Evolutionary conservation across 169 alveolate species (phyloP).

Genomic region (Ichthyophthirius multifiliis): DNA sequence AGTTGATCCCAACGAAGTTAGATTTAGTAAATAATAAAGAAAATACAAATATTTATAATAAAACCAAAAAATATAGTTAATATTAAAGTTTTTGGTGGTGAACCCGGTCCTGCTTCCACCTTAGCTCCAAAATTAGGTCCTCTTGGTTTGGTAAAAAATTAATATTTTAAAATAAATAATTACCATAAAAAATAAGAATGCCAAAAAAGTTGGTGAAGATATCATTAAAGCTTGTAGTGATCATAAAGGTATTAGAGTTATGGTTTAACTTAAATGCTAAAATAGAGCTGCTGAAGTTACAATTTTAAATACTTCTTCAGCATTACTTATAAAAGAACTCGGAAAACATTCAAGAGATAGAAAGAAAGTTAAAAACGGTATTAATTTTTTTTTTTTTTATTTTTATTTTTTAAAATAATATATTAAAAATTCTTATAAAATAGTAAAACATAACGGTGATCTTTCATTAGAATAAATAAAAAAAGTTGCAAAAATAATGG

Average conservation of each 20-base stretch:
- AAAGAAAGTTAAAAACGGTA: constrained; percentile 41
- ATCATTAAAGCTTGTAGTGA: constrained; percentile 31
- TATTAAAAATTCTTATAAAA: no score
- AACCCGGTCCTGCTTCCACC: constrained; percentile 52
- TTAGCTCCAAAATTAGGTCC: constrained; percentile 52
- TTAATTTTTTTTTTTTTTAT: no score
- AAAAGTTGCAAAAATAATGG: constrained; percentile 27
- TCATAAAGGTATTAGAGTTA: constrained; percentile 46
- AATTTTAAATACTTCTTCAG: constrained; percentile 36
- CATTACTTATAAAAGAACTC: constrained; percentile 33
- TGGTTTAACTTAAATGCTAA: constrained; percentile 43
- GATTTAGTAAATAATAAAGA: no score
- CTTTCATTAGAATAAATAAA: constrained; percentile 34
- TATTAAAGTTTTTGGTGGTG: constrained; percentile 51
- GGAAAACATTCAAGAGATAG: constrained; percentile 48
- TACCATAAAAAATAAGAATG: no score
- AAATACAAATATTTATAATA: no score
- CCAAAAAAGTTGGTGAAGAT: constrained; percentile 45
- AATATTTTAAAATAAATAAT: no score
- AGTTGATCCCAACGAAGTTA: constrained; percentile 52
- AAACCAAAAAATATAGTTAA: constrained; percentile 3
- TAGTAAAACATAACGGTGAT: constrained; percentile 40
- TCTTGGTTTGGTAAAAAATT: constrained; percentile 45
- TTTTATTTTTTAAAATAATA: no score
- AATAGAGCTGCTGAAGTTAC: constrained; percentile 49